Percentiles rank a stretch among this genome's conserved stretches.
phyloP scores from a whole-genome alignment of 2,329 filamentous ascomycete species.

The Pseudofabraea citricarpa region DNA sequence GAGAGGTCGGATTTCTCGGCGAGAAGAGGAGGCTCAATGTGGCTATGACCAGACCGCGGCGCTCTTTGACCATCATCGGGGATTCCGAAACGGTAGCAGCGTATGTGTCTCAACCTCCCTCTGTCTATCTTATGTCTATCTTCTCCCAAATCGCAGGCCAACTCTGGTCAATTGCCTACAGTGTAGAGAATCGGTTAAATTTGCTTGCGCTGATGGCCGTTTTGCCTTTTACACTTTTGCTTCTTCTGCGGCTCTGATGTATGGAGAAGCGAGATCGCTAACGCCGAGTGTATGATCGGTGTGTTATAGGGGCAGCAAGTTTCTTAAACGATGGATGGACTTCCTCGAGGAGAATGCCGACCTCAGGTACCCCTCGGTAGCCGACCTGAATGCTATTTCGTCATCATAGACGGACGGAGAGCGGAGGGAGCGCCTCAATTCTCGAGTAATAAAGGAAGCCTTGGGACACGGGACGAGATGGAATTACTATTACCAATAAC shows the following conservation, averaged over 20 bases:
- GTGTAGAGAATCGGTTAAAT: too few species aligned
- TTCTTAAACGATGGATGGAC: conserved; percentile 86
- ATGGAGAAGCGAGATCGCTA: conserved; percentile 16
- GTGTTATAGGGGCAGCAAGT: conserved; percentile 69
- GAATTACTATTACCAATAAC: too few species aligned
- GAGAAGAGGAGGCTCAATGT: conserved; percentile 93
- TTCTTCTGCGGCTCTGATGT: conserved; percentile 5
- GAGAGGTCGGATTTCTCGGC: conserved; percentile 87
- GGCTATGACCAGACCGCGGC: conserved; percentile 91
- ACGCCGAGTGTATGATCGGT: conserved; percentile 19
- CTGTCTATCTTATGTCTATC: conserved; percentile 4
- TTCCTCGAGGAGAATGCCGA: conserved; percentile 88
- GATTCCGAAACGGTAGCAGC: conserved; percentile 86
- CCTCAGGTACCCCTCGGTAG: conserved; percentile 75
- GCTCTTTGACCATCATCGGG: conserved; percentile 85
- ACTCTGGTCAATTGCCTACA: too few species aligned
- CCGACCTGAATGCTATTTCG: conserved; percentile 16
- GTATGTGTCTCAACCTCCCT: conserved; percentile 49
- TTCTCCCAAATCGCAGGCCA: too few species aligned
- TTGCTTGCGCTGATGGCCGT: too few species aligned
- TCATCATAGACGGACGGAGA: background rate
- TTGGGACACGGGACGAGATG: too few species aligned
- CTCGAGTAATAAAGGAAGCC: background rate
- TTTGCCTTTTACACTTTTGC: too few species aligned
- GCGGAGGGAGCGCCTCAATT: background rate